phyloP scores from a whole-genome alignment of 176 grass and related monocot genomes.

The Paspalum notatum region DNA sequence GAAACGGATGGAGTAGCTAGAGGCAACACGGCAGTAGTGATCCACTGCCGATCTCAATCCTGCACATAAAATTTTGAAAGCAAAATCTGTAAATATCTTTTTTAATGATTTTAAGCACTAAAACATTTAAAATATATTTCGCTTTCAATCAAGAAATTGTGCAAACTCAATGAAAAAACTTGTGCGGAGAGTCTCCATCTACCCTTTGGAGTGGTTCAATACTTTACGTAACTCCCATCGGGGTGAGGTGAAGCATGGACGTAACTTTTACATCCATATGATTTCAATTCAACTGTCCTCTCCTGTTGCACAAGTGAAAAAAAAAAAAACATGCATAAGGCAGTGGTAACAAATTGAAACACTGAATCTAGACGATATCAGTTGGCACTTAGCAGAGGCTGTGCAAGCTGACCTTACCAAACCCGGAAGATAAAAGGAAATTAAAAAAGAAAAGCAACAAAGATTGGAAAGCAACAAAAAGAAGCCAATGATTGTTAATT shows the following conservation, averaged over 20 bases:
- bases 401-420: slow-evolving; percentile 7
- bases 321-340: background rate
- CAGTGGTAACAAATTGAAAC: background rate
- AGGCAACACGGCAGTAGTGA: background rate
- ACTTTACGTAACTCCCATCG: background rate
- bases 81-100: background rate
- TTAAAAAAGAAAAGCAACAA: slow-evolving; percentile 14
- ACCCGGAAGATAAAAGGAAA: background rate
- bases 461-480: slow-evolving; percentile 29
- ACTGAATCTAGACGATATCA: background rate
- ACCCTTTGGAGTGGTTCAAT: background rate
- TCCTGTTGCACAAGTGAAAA: background rate
- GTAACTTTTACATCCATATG: background rate
- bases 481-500: slow-evolving; percentile 18
- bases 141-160: background rate
- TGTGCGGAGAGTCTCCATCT: background rate
- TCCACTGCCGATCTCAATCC: background rate
- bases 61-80: background rate
- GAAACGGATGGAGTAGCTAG: background rate
- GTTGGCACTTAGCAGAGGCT: background rate
- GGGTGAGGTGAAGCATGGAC: background rate
- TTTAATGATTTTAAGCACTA: background rate
- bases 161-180: background rate
- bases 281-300: background rate
- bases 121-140: background rate